phyloP scores from a whole-genome alignment of 164 flowering plant genomes.

The Annona cherimola region DNA sequence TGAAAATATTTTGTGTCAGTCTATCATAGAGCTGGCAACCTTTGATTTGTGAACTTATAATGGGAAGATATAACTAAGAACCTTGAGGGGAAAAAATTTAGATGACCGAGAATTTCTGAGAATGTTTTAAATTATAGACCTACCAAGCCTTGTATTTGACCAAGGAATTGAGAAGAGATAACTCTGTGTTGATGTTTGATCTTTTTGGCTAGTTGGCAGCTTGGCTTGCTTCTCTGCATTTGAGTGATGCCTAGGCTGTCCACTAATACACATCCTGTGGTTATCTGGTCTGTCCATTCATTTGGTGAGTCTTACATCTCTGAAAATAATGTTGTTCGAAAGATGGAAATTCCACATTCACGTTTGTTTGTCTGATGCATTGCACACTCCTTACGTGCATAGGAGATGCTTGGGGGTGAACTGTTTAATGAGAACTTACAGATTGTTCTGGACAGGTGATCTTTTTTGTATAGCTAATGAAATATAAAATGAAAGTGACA shows the following conservation, averaged over 20 bases:
- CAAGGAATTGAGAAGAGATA: background rate
- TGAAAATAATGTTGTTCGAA: too few species aligned
- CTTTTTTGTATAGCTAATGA: too few species aligned
- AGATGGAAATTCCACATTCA: too few species aligned
- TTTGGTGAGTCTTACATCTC: background rate
- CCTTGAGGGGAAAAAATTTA: background rate
- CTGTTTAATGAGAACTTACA: too few species aligned
- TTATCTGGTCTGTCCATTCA: background rate
- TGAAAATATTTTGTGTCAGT: background rate
- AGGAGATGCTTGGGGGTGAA: too few species aligned
- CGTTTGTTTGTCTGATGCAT: too few species aligned
- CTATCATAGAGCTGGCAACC: background rate
- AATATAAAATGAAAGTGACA: too few species aligned
- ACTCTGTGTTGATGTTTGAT: background rate
- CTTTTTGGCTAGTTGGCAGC: background rate
- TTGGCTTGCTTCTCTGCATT: background rate
- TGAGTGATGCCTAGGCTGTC: background rate
- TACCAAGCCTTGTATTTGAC: background rate
- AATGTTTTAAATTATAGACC: background rate
- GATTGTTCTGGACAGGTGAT: too few species aligned
- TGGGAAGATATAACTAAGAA: background rate
- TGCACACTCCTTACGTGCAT: too few species aligned
- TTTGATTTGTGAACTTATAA: background rate
- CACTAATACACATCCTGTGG: background rate
- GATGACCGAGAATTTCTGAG: background rate